Conservation (phyloP, 164 flowering plant species). For the Tinospora cordifolia region DNA sequence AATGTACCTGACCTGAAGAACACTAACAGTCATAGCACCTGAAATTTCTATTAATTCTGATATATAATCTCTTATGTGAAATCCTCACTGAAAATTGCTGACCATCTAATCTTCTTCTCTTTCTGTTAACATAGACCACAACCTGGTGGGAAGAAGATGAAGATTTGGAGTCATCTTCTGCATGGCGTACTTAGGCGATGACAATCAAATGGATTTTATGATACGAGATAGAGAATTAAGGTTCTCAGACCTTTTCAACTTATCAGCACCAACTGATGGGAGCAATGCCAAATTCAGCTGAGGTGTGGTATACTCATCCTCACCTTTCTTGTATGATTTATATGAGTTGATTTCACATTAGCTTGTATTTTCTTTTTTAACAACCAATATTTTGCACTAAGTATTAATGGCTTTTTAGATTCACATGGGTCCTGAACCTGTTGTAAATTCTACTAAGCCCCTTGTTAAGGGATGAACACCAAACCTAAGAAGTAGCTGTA, state of each 20-base stretch:
- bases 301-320: neutral
- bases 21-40: neutral
- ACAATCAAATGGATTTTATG: neutral
- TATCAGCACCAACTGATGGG: neutral
- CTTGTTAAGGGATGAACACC: too few relatives aligned
- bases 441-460: too few relatives aligned
- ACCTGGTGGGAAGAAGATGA: slow-evolving; percentile 97
- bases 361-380: neutral
- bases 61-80: neutral
- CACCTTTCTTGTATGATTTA: neutral
- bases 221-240: neutral
- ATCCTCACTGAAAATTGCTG: too few relatives aligned
- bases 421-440: neutral
- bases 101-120: neutral
- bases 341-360: neutral
- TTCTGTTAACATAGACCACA: slow-evolving; percentile 35
- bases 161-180: slow-evolving; percentile 70
- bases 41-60: neutral
- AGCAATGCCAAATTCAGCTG: neutral
- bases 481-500: too few relatives aligned
- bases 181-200: slow-evolving; percentile 68
- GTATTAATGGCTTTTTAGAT: neutral
- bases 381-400: neutral
- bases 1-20: neutral
- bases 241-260: neutral